Evolutionary conservation across 169 alveolate species (phyloP).

Genomic region (Cyclospora cayetanensis): DNA sequence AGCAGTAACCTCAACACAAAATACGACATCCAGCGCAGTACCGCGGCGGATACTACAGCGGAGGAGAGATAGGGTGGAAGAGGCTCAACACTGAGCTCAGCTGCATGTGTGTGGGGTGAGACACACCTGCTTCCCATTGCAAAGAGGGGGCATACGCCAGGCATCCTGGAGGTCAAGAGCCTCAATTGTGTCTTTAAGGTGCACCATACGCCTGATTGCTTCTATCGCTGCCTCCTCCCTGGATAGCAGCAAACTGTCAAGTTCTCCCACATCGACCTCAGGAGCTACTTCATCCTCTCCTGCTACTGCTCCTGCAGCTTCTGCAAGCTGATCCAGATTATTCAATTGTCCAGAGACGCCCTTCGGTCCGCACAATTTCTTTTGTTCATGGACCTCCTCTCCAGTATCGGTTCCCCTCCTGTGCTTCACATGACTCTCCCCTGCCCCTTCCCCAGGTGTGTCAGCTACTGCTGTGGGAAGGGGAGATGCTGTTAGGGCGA

Average conservation of each 20-base stretch:
- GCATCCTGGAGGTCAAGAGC: conserved; percentile 1
- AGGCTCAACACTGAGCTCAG: not conserved
- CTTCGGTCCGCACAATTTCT: not conserved
- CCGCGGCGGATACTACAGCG: not conserved
- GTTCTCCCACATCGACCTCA: not conserved
- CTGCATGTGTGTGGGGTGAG: no score
- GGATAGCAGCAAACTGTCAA: not conserved
- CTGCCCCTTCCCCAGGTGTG: not conserved
- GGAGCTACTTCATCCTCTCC: not conserved
- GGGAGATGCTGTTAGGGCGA: not conserved
- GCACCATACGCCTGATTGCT: not conserved
- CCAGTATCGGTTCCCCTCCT: not conserved
- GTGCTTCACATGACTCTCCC: not conserved
- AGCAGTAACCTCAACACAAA: not conserved
- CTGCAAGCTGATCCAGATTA: no score
- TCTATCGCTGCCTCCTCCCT: conserved; percentile 15
- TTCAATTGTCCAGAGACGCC: not conserved
- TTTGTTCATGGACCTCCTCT: not conserved
- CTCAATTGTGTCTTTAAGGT: not conserved
- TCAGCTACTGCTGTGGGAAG: not conserved
- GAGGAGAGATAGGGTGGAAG: not conserved
- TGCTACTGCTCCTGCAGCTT: not conserved
- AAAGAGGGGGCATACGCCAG: conserved; percentile 28
- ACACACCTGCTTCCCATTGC: conserved; percentile 14
- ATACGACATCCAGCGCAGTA: not conserved